Evolutionary conservation across 208 protist species (phyloP).

Genomic region (Acanthamoeba royreba): DNA sequence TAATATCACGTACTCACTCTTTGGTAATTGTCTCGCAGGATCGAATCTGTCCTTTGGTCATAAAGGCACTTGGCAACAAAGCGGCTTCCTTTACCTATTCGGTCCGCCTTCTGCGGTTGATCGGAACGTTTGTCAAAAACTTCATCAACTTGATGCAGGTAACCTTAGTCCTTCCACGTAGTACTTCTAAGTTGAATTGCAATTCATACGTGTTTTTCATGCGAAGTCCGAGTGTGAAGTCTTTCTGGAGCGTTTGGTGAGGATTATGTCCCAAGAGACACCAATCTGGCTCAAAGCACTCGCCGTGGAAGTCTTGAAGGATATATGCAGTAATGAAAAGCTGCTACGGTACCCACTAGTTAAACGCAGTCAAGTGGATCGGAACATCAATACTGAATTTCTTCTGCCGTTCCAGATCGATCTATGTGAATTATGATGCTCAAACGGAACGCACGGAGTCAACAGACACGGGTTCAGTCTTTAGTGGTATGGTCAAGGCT

Average conservation of each 20-base stretch:
- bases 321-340: not conserved
- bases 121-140: conserved; percentile 29
- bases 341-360: not conserved
- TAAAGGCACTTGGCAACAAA: not conserved
- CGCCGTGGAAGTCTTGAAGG: not conserved
- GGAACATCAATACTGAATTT: not conserved
- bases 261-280: not conserved
- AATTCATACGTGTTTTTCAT: not conserved
- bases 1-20: not conserved
- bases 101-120: not conserved
- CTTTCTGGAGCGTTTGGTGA: conserved; percentile 21
- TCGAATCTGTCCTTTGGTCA: not conserved
- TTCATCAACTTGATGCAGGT: conserved; percentile 38
- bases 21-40: not conserved
- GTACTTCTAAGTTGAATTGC: not conserved
- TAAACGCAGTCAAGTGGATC: not conserved
- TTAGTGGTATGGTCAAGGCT: not conserved
- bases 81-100: not conserved
- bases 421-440: conserved; percentile 34
- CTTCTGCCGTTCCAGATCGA: not conserved
- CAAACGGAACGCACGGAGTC: not conserved
- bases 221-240: conserved; percentile 17
- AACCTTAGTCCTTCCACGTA: not conserved
- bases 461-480: not conserved
- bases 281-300: conserved; percentile 38